phyloP scores from a whole-genome alignment of 352 stramenopile species.

The Bremia lactucae region DNA sequence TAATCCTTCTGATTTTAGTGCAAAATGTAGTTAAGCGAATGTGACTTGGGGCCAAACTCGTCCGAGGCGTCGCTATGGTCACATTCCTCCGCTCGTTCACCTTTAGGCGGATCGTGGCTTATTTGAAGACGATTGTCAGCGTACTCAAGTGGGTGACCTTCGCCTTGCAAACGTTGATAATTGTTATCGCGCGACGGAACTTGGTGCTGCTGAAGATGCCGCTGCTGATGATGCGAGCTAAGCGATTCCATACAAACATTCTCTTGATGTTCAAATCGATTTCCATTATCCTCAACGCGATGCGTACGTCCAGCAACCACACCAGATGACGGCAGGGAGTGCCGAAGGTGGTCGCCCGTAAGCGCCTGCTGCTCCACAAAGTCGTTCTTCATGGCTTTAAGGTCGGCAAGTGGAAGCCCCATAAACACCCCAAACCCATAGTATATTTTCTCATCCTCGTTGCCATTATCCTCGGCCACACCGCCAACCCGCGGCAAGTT shows the following conservation, averaged over 20 bases:
- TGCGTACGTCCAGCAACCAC: conserved; percentile 10
- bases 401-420: conserved; percentile 67
- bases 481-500: conserved; percentile 12
- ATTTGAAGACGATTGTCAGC: conserved; percentile 7
- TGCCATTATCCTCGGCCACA: conserved; percentile 47
- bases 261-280: conserved; percentile 10
- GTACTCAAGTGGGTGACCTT: conserved; percentile 12
- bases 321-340: conserved; percentile 5
- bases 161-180: conserved; percentile 8
- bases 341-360: conserved; percentile 5
- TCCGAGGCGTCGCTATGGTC: conserved; percentile 46
- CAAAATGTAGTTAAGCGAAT: conserved; percentile 80
- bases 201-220: background rate
- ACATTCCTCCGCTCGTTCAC: conserved; percentile 13
- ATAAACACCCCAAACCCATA: conserved; percentile 86
- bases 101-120: conserved; percentile 3
- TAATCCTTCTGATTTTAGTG: too few species aligned
- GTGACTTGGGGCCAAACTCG: conserved; percentile 50
- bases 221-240: conserved; percentile 10
- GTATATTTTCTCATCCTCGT: conserved; percentile 80
- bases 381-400: conserved; percentile 79
- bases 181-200: conserved; percentile 3
- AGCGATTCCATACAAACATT: conserved; percentile 9
- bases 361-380: conserved; percentile 53
- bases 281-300: conserved; percentile 15